Evolutionary conservation across 2,329 filamentous ascomycete species (phyloP), one percentile per base, ranked within the genome.

Genomic region (Fusarium albidum): DNA sequence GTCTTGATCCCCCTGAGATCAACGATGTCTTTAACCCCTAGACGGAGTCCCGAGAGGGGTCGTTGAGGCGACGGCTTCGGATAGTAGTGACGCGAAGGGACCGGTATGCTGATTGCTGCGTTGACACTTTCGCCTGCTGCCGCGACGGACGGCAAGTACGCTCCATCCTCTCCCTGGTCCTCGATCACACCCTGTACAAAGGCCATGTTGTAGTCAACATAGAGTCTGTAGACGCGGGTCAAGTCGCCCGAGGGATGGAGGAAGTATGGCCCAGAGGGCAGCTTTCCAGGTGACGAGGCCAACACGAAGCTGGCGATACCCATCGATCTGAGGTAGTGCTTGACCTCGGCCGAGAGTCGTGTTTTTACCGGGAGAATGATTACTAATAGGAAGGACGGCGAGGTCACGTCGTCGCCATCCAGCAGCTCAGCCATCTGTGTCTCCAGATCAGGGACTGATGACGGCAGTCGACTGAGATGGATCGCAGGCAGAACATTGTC

Each of bases 1-100:
- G 40, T 53, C 10, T 54, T 49, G 11, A 54, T 32, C 3, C 50
- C 54, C 2, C 41, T 34, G 13, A 57, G 13, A 11, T 57, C 26
- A n/a, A 39, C 46, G 9, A 57, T 39, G 14, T 57, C 54, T 13
- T 57, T 57, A n/a, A 57, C 41, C 3, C 35, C 54, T 4, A 55
- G 27, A 6, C 55, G 42, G 10, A 40, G 18, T 2, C 45, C 45
- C 2, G 45, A 32, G 9, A 41, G 29, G 0, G 45, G 45, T 0
- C 9, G 15, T 17, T 29, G 14, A 8, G 17, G 1, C 3, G 34
- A 29, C 1, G 35, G 18, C 5, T 38, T 47, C 4, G 29, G 29
- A 17, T 34, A 44, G 34, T 47, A 47, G 7, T 39, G 44, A 2
- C 44, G 34, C 5, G 44, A 47, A 5, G 44, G 44, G 5, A 47